A percentile compares a stretch with the other conserved stretches of the same genome.
These are phyloP conservation scores for Micractinium sp. DNA, from an alignment of 139 green algal species.

Conservation along the genomic window DNA sequence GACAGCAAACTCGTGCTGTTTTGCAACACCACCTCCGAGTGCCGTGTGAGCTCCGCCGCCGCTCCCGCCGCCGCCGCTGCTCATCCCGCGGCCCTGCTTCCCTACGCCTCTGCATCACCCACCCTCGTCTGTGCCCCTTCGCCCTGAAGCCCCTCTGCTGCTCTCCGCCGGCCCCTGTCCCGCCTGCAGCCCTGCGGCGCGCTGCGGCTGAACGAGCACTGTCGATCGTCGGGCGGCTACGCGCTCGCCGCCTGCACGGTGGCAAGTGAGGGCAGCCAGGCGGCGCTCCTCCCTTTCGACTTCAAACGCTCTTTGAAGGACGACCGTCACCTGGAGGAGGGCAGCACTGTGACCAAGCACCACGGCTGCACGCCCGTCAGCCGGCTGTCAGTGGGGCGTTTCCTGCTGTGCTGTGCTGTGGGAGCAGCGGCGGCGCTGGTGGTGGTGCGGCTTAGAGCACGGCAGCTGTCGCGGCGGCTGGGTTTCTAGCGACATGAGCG, in stretches of 20 bases:
- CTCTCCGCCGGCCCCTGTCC: not conserved
- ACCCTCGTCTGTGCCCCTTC: no score
- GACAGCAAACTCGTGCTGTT: not conserved
- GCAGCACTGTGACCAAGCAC: not conserved
- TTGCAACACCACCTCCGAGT: not conserved
- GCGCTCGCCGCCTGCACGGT: conserved; percentile 1
- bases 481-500: not conserved
- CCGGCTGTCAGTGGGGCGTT: not conserved
- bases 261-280: not conserved
- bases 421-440: not conserved
- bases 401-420: not conserved
- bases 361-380: not conserved
- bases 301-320: not conserved
- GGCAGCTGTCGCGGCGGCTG: not conserved
- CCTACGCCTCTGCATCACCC: not conserved
- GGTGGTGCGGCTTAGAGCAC: conserved; percentile 1
- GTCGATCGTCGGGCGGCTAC: conserved; percentile 12
- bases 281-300: no score
- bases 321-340: not conserved
- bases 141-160: not conserved
- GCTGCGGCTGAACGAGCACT: conserved; percentile 29
- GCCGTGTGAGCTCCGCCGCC: not conserved
- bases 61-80: not conserved
- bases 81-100: not conserved
- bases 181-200: conserved; percentile 15